Evolutionary conservation across 345 rosid species (phyloP), one percentile per base, ranked within the genome.

Genomic region (Durio zibethinus): DNA sequence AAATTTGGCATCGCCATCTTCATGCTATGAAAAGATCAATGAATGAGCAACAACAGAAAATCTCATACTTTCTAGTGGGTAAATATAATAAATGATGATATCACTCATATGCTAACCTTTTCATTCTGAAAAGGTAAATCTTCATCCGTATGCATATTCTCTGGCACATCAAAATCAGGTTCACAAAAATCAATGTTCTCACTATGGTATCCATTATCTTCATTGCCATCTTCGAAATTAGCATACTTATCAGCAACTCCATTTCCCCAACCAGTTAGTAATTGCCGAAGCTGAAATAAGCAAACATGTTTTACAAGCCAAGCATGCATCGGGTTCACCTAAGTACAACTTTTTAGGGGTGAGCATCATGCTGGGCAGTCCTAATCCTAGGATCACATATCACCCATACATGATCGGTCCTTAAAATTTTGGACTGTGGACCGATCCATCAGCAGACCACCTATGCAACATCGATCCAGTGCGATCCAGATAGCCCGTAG

Each of bases 241-340:
- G 83, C 80, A 77, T 75, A 88, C 71, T 73, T 72, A 83, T 82
- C 83, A 80, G 47, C 73, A 63, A 75, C 67, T 45, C 82, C 84
- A 59, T 63, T 79, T 73, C 87, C 90, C 80, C 86, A 87, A 81
- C 84, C 79, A 73, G 76, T 75, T 52, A 96, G 90, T 73, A 86
- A 82, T 60, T 82, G 89, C 64, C 99, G 90, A 62, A 96, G 89
- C 99, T 96, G 93, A 80, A 82, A 79, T 53, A 78, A 56, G 79
- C 81, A 80, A 45, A 70, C 57, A 70, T 75, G 72, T 75, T 65
- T 80, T 53, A 77, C 7, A 35, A 33, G 47, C 60, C 29, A 72
- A 73, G 62, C 68, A 21, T 66, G 61, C 68, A 60, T 77, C 23
- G 68, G 42, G 35, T 45, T 50, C 42, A 71, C 42, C 11, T 9